Evolutionary conservation across 805 yeast species (phyloP).

Genomic region (Kazachstania africana): DNA sequence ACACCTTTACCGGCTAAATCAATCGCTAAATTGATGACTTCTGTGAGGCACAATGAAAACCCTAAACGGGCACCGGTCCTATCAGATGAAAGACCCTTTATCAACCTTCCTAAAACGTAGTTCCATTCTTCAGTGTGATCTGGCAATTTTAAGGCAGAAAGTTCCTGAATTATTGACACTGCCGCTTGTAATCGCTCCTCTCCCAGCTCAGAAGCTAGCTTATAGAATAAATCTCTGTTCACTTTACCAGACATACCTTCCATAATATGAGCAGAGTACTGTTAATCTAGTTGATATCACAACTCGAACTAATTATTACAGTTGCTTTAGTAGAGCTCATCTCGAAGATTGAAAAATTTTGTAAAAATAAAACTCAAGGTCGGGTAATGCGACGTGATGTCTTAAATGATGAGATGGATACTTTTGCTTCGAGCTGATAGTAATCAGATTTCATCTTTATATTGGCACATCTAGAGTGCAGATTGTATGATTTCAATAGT

Average conservation of each 20-base stretch:
- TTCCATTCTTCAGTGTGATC: conserved; percentile 52
- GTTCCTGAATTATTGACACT: conserved; percentile 47
- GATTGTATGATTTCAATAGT: no score
- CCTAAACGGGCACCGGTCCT: conserved; percentile 81
- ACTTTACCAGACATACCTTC: conserved; percentile 29
- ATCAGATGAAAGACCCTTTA: conserved; percentile 71
- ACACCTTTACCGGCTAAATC: conserved; percentile 8
- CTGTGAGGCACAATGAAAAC: conserved; percentile 77
- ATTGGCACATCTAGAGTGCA: no score
- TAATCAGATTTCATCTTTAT: no score
- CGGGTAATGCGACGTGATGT: no score
- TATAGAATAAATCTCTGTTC: conserved; percentile 65
- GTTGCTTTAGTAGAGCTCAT: no score
- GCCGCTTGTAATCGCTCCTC: conserved; percentile 67
- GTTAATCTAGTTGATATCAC: no score
- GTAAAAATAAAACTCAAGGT: no score
- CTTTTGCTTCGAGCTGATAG: no score
- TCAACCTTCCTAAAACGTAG: conserved; percentile 67
- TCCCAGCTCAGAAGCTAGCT: conserved; percentile 64
- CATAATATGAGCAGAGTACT: no score
- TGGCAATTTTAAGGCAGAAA: conserved; percentile 27
- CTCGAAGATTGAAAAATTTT: no score
- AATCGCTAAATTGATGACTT: conserved; percentile 34
- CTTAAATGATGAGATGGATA: no score
- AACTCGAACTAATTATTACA: no score